Conservation (phyloP, 345 rosid genomes). For the Populus tremula region DNA sequence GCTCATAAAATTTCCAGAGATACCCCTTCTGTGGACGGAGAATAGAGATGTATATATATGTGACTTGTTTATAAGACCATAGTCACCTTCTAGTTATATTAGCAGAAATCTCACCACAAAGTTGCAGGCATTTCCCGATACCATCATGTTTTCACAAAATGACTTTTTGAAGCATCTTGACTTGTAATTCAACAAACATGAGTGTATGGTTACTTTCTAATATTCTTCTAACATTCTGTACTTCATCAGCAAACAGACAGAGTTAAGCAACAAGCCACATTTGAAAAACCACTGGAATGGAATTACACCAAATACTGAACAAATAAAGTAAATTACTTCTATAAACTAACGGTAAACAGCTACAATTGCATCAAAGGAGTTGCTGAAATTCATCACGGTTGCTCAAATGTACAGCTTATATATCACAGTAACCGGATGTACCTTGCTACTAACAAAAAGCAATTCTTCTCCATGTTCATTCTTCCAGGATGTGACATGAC, state of each 20-base stretch:
- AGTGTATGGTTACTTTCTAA: background rate
- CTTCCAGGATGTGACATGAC: constrained; percentile 96
- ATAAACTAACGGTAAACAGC: background rate
- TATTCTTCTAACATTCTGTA: background rate
- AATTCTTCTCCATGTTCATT: constrained; percentile 85
- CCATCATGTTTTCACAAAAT: background rate
- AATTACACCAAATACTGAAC: background rate
- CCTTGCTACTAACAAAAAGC: constrained; percentile 79
- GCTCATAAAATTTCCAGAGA: background rate
- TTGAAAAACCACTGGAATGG: background rate
- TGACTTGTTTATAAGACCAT: background rate
- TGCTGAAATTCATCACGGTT: background rate
- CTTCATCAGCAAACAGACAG: background rate
- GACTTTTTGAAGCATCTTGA: background rate
- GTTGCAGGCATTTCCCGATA: background rate
- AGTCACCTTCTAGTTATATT: background rate
- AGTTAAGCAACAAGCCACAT: background rate
- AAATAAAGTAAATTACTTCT: background rate
- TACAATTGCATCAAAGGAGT: background rate
- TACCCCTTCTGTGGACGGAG: background rate
- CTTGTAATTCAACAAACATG: background rate
- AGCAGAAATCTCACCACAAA: background rate
- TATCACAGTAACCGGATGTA: constrained; percentile 11
- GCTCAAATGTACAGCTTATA: background rate
- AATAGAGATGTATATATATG: background rate